Evolutionary conservation across 2,329 filamentous ascomycete species (phyloP).

Genomic region (Hysterium pulicare): DNA sequence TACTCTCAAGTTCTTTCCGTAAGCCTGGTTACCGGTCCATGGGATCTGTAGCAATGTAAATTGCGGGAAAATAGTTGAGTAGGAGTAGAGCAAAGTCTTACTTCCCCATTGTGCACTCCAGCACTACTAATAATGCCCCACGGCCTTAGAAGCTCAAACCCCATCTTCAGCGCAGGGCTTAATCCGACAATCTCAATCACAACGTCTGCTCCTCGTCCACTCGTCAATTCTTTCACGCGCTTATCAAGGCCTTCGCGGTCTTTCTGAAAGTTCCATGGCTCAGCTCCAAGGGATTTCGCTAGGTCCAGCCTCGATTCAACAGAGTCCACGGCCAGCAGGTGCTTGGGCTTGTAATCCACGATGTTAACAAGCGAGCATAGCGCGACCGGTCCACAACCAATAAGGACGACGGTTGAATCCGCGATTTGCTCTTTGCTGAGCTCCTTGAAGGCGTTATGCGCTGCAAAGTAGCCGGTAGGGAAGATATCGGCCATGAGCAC

Average conservation of each 20-base stretch:
- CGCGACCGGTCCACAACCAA: slow-evolving; percentile 78
- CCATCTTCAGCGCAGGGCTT: slow-evolving; percentile 46
- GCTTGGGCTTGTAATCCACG: slow-evolving; percentile 69
- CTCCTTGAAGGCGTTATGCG: slow-evolving; percentile 70
- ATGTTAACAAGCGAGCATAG: slow-evolving; percentile 79
- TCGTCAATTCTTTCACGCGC: slow-evolving; percentile 70
- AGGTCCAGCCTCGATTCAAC: slow-evolving; percentile 71
- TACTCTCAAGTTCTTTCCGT: slow-evolving; percentile 49
- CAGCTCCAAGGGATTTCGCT: slow-evolving; percentile 71
- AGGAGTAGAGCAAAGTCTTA: slow-evolving; percentile 2
- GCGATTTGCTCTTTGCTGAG: slow-evolving; percentile 56
- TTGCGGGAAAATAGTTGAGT: background rate
- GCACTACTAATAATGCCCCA: slow-evolving; percentile 49
- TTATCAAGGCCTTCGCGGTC: slow-evolving; percentile 63
- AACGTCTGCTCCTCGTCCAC: slow-evolving; percentile 79
- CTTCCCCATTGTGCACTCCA: slow-evolving; percentile 48
- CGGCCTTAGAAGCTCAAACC: slow-evolving; percentile 48
- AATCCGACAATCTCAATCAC: slow-evolving; percentile 60
- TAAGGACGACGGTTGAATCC: slow-evolving; percentile 70
- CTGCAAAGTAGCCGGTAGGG: slow-evolving; percentile 78
- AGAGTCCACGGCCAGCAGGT: slow-evolving; percentile 76
- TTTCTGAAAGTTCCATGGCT: slow-evolving; percentile 74
- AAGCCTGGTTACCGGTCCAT: slow-evolving; percentile 48
- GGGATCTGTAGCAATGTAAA: slow-evolving; percentile 35
- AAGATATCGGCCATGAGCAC: slow-evolving; percentile 94